These are phyloP conservation scores for Entophlyctis helioformis DNA, from an alignment of 192 early-diverging fungal genomes.

Conservation along the genomic window DNA sequence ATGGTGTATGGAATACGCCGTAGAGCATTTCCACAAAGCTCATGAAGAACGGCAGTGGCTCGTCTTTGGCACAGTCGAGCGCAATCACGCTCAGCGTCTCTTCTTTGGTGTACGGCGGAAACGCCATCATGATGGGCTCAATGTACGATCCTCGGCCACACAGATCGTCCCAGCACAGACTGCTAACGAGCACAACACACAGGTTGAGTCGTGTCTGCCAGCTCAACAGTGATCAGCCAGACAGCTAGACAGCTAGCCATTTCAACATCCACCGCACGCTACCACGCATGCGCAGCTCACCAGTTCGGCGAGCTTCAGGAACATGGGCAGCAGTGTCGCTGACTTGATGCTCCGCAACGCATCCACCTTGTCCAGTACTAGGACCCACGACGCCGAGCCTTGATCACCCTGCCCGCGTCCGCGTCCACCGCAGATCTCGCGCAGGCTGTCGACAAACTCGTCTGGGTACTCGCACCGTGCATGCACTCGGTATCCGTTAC, in stretches of 20 bases:
- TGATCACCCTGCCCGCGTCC: neutral
- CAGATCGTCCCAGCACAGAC: conserved; percentile 69
- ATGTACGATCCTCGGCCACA: conserved; percentile 45
- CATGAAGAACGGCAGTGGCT: conserved; percentile 52
- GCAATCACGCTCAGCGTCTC: conserved; percentile 63
- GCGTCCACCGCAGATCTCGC: neutral
- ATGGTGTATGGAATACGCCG: conserved; percentile 67
- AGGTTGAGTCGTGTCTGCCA: conserved; percentile 44
- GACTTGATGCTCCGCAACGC: conserved; percentile 36
- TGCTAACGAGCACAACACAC: conserved; percentile 59
- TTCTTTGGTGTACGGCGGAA: conserved; percentile 61
- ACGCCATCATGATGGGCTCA: conserved; percentile 53
- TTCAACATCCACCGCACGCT: too few species aligned
- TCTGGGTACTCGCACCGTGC: conserved; percentile 53
- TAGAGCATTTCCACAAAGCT: conserved; percentile 71
- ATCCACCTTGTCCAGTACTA: neutral
- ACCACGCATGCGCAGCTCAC: too few species aligned
- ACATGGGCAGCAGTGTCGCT: conserved; percentile 48
- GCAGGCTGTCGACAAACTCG: conserved; percentile 50
- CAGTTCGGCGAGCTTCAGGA: conserved; percentile 61
- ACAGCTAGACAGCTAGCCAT: too few species aligned
- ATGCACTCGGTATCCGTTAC: conserved; percentile 32
- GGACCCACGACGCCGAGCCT: neutral
- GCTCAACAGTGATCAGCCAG: too few species aligned
- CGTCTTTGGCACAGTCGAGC: conserved; percentile 48